Base-by-base conservation (phyloP, 2,329 filamentous ascomycete species). In the Byssothecium circinans region DNA sequence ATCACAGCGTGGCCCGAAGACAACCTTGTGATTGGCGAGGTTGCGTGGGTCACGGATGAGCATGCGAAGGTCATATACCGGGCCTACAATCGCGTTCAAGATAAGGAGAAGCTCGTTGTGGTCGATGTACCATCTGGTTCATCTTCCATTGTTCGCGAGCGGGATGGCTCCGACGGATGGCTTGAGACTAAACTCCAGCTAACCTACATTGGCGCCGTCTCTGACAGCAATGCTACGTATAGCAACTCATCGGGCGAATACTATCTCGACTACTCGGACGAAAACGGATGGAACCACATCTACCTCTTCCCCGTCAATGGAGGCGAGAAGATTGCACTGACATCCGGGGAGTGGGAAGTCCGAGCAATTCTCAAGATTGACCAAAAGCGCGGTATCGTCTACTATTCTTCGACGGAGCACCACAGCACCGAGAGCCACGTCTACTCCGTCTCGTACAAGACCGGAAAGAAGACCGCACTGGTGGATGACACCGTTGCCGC, bases 81-180 rank as follows among this genome's bases (percentile, higher is more conserved):
- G 11, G 81, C 81, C 0, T 88, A 81, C 71, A 87, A 88, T 65
- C 81, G 85, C 4, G 83, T 87, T 0, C 85, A 88, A 58, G 83
- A 87, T 53, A 69, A 75, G 1, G 83, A 85, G 48, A 84, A 83
- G 51, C 73, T 85, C 12, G 78, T 88, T 1, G 68, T 81, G 0
- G 81, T 88, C 2, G 76, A 86, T 51, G 75, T 80, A 1, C 69
- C 73, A 1, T 72, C 75, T 2, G 67, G 73, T 1, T 68, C 71
- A 0, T 78, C 78, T 8, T 74, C 63, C 7, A 64, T 78, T 0
- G 73, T 81, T 12, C 80, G 81, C 7, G 75, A 84, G 62, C 76
- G 82, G 3, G 78, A 86, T 41, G 84, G 81, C 1, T 74, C 70
- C 5, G 76, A 78, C 49, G 83, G 84, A 2, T 86, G 84, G 84